Evolutionary conservation across 2,329 filamentous ascomycete species (phyloP).

Genomic region (Trichoderma koningiopsis): DNA sequence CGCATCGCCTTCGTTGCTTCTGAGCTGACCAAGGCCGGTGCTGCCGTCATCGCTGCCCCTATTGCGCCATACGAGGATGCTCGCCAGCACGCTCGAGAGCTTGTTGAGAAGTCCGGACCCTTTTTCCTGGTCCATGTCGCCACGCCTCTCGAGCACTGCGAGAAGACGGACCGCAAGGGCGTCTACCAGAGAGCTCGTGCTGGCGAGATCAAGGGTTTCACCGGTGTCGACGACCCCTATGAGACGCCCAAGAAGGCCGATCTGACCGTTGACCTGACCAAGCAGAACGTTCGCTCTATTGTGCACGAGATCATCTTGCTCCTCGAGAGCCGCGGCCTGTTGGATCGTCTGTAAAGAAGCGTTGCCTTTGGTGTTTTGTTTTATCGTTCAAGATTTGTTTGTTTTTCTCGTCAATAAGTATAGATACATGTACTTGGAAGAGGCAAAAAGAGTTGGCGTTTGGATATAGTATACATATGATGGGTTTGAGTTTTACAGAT

Average conservation of each 20-base stretch:
- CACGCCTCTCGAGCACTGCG: conserved; percentile 86
- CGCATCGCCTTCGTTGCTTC: conserved; percentile 96
- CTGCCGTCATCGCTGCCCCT: conserved; percentile 92
- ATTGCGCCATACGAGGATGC: conserved; percentile 90
- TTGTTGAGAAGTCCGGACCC: conserved; percentile 83
- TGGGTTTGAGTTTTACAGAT: background rate
- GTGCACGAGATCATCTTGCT: conserved; percentile 96
- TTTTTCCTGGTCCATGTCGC: conserved; percentile 97
- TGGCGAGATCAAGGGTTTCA: conserved; percentile 97
- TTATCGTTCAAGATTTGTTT: background rate
- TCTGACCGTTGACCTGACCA: conserved; percentile 80
- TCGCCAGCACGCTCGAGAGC: conserved; percentile 75
- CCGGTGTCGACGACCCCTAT: conserved; percentile 96
- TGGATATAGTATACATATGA: background rate
- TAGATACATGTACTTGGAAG: background rate
- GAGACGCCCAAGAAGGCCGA: conserved; percentile 81
- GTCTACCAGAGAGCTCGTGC: conserved; percentile 81
- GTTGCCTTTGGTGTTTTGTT: background rate
- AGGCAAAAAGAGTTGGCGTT: conserved; percentile 13
- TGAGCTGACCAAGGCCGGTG: conserved; percentile 88
- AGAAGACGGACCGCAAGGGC: conserved; percentile 92
- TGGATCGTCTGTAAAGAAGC: conserved; percentile 65
- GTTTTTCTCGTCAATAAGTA: background rate
- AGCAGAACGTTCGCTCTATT: conserved; percentile 85
- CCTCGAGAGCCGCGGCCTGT: conserved; percentile 83